A percentile compares a stretch with the other conserved stretches of the same genome.
Conservation (phyloP, 140 eudicot genomes). For the Bidens hawaiensis region DNA sequence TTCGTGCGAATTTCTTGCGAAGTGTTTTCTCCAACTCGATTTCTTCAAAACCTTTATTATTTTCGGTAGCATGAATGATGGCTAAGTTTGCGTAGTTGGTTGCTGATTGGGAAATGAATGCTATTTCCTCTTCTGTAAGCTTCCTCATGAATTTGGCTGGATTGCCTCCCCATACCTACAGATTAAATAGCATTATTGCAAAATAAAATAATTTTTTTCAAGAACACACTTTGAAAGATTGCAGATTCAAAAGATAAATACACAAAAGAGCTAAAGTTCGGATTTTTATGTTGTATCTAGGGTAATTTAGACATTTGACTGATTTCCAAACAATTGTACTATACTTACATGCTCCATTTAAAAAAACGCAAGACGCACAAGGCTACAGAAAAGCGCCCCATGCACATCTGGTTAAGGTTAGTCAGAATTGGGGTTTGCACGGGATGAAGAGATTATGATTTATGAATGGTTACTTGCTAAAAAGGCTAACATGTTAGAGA, state of each 20-base stretch:
- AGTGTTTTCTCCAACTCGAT: conserved; percentile 72
- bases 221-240: not conserved
- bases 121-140: conserved; percentile 89
- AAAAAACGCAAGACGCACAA: too few species aligned
- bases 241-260: not conserved
- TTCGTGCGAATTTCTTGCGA: conserved; percentile 69
- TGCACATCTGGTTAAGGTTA: too few species aligned
- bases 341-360: not conserved
- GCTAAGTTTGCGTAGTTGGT: conserved; percentile 72
- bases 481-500: too few species aligned
- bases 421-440: too few species aligned
- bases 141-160: conserved; percentile 95
- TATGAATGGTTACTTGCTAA: too few species aligned
- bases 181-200: not conserved
- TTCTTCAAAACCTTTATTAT: conserved; percentile 64
- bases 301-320: conserved; percentile 5
- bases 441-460: too few species aligned
- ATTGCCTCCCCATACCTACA: conserved; percentile 97
- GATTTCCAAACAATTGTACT: not conserved
- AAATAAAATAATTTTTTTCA: not conserved
- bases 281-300: not conserved
- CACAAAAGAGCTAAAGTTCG: not conserved
- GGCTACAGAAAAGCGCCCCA: too few species aligned
- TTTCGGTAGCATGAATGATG: conserved; percentile 87
- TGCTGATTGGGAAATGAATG: conserved; percentile 86